These are phyloP conservation scores for Crassisporium funariophilum DNA, from an alignment of 768 basidiomycete genomes.

Conservation along the genomic window DNA sequence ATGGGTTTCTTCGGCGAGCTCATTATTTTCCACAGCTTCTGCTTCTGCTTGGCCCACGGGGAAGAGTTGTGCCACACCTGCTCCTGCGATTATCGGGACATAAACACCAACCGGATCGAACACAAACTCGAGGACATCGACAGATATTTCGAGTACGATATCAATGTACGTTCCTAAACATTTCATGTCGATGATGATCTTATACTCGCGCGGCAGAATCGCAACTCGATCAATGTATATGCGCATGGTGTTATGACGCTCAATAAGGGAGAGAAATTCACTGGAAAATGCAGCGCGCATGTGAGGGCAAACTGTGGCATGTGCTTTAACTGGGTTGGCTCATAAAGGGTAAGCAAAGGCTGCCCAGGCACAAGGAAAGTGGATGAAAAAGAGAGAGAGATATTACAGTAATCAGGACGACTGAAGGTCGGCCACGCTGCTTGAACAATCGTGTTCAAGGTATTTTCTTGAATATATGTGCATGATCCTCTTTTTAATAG, in stretches of 20 bases:
- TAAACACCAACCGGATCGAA: conserved; percentile 33
- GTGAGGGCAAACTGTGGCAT: conserved; percentile 27
- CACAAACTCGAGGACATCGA: conserved; percentile 24
- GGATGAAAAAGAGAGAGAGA: conserved; percentile 23
- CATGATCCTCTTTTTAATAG: no score
- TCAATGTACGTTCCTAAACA: conserved; percentile 14
- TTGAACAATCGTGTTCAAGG: no score
- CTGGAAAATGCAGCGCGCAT: conserved; percentile 33
- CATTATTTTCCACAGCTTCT: conserved; percentile 32
- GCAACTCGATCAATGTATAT: conserved; percentile 23
- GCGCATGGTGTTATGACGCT: conserved; percentile 19
- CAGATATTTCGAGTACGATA: conserved; percentile 15
- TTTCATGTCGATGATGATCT: not conserved
- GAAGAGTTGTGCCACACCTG: conserved; percentile 34
- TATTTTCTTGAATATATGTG: no score
- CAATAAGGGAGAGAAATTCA: conserved; percentile 14
- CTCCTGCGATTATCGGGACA: conserved; percentile 33
- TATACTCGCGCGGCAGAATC: conserved; percentile 11
- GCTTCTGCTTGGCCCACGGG: conserved; percentile 36
- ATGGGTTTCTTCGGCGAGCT: no score
- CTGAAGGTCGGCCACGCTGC: no score
- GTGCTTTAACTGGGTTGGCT: conserved; percentile 40
- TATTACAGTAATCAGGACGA: no score
- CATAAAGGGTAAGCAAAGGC: conserved; percentile 29
- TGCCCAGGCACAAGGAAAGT: conserved; percentile 22